Base-by-base conservation (phyloP, 805 yeast genomes). In the Nakazawaea siamensis region DNA sequence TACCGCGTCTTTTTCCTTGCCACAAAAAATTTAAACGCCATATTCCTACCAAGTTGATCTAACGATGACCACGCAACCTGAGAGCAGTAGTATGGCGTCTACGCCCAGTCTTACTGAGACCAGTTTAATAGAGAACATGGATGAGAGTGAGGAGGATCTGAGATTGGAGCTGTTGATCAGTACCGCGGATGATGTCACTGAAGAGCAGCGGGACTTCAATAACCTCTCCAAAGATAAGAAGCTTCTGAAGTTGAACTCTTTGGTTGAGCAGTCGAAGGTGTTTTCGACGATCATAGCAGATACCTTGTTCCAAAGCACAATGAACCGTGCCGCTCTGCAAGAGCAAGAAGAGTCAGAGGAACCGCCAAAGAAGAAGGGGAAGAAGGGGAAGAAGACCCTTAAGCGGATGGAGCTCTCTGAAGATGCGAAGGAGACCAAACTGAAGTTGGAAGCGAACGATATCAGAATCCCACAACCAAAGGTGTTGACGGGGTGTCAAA, bases 221-320 rank as follows among this genome's bases (percentile, higher is more conserved):
- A 54, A 55, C 6, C 55, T 71, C 14, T 63, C 73, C 2, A 60
- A 60, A n/a, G 73, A 76, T 26, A 58, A 62, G 29, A 84, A 85
- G 48, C 59, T 86, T 29, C 68, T 70, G 35, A 68, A 85, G 36
- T 60, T 90, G 35, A 72, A 83, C 39, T 76, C 74, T 24, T 64
- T 90, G 43, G 86, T 90, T n/a, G 80, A 82, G 47, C 80, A 84
- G 50, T 84, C 96, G 13, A 88, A 86, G 51, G 73, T 88, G 2
- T 90, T 85, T 56, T 81, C 97, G 1, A 73, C 79, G 42, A 85
- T 90, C 44, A 83, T 90, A 27, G 76, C 94, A 3, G 88, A 86
- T 34, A 79, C 88, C 9, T 66, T 90, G 29, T 49, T 80, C 27
- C 73, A 73, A 41, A 38, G 33, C 31, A 34, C 28, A 18, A 27